These are phyloP conservation scores for Pseudoturritis turrita DNA, from an alignment of 345 rosid genomes.

Conservation along the genomic window DNA sequence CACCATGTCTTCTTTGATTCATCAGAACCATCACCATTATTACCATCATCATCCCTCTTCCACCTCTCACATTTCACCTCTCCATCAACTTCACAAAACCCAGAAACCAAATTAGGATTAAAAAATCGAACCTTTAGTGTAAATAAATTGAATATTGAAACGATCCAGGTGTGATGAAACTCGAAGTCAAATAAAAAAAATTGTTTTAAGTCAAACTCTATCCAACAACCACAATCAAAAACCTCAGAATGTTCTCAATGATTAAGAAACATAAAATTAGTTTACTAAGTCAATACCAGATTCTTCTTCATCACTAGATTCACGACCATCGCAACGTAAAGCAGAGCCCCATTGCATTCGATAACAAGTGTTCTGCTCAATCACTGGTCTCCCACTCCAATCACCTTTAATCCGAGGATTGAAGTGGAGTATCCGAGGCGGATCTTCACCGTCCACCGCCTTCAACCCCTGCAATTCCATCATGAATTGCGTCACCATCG, in stretches of 20 bases:
- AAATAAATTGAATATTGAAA: neutral
- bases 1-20: slow-evolving; percentile 82
- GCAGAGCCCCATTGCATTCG: slow-evolving; percentile 75
- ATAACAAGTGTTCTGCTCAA: slow-evolving; percentile 72
- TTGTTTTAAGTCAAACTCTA: slow-evolving; percentile 9
- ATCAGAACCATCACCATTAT: slow-evolving; percentile 53
- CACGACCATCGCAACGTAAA: slow-evolving; percentile 71
- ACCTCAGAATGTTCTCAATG: neutral
- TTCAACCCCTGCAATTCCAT: slow-evolving; percentile 74
- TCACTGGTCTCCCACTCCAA: slow-evolving; percentile 66
- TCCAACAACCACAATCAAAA: slow-evolving; percentile 3
- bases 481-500: slow-evolving; percentile 75
- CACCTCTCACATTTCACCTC: slow-evolving; percentile 90
- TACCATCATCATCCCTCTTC: slow-evolving; percentile 44
- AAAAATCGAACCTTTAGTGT: neutral
- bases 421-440: slow-evolving; percentile 68
- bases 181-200: slow-evolving; percentile 7
- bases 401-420: slow-evolving; percentile 69
- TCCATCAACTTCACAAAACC: slow-evolving; percentile 64
- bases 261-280: neutral
- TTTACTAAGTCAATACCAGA: slow-evolving; percentile 39
- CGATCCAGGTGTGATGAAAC: neutral
- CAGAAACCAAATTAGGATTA: neutral
- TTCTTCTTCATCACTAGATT: slow-evolving; percentile 68
- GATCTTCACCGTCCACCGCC: slow-evolving; percentile 63